Base-by-base conservation (phyloP, 2,329 filamentous ascomycete genomes). In the Fusarium fujikuroi region DNA sequence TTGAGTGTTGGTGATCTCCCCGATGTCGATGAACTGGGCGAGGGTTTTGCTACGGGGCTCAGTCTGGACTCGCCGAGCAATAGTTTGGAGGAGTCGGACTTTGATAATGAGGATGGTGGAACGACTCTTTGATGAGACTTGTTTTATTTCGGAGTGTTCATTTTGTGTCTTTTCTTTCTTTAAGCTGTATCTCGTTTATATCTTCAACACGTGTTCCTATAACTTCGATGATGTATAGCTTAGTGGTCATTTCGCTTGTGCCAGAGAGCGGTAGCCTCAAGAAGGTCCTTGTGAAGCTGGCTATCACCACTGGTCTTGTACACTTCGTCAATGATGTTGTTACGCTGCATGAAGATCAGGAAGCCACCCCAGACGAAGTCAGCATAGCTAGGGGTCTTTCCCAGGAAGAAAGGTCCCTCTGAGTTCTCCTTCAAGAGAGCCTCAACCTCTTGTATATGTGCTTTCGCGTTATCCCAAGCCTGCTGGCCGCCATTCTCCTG, bases 401-500 rank as follows among this genome's bases (percentile, higher is more conserved):
- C 92, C 68, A 88, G 54, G 61, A 93, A 89, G 77, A 89, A 93
- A 0, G 89, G 88, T 0, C 92, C 92, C 0, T 86, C 84, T 0
- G 81, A 77, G 42, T 87, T 87, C 80, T 90, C 87, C 73, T 86
- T 86, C 70, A 93, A 76, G 60, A 90, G 72, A 4, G 78, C 83
- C 53, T 85, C 84, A 3, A 83, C 74, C 50, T 82, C 78, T 12
- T 74, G 72, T 14, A 87, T 25, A 6, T 72, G 54, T 2, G 81
- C 77, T 65, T 83, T 79, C 0, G 85, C 86, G 0, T 79, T 79
- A 18, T 84, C 80, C 85, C 87, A 92, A 1, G 83, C 84, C 25
- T 80, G 63, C 15, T 89, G 86, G 2, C 85, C 87, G 4, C 86
- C 87, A n/a, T 83, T 74, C 43, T 86, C 83, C 66, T 82, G 78